These are phyloP conservation scores for Hydrangea macrophylla DNA, from an alignment of 148 eudicot genomes.

Conservation along the genomic window DNA sequence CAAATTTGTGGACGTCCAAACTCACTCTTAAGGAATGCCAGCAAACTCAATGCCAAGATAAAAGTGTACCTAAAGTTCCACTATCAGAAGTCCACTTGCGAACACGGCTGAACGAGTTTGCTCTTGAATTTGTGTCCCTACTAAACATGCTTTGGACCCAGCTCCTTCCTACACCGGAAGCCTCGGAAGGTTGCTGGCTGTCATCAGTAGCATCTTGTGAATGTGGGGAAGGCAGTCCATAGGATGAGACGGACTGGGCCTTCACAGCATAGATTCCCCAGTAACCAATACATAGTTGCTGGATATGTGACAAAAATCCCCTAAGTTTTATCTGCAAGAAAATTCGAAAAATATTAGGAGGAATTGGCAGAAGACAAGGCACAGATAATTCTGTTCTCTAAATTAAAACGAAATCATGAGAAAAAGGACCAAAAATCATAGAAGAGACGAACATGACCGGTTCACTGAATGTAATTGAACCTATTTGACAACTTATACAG, in stretches of 20 bases:
- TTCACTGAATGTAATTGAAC: background rate
- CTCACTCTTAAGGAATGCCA: no score
- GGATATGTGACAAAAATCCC: slow-evolving; percentile 45
- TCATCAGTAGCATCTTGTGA: slow-evolving; percentile 59
- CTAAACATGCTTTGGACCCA: slow-evolving; percentile 99
- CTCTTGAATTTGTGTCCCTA: slow-evolving; percentile 51
- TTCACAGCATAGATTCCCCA: slow-evolving; percentile 81
- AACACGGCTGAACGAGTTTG: slow-evolving; percentile 56
- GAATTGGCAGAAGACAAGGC: slow-evolving; percentile 7
- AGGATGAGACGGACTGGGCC: slow-evolving; percentile 46
- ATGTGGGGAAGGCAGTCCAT: slow-evolving; percentile 66
- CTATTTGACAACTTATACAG: background rate
- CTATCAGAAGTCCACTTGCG: slow-evolving; percentile 55
- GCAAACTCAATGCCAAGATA: background rate
- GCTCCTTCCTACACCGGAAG: slow-evolving; percentile 77
- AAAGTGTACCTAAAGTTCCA: slow-evolving; percentile 30
- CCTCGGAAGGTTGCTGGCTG: slow-evolving; percentile 68
- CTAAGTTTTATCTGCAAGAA: slow-evolving; percentile 48
- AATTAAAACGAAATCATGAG: background rate
- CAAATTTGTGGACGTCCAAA: no score
- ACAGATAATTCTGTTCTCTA: background rate
- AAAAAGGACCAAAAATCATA: background rate
- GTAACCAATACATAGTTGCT: slow-evolving; percentile 59
- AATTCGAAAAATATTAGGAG: slow-evolving; percentile 19
- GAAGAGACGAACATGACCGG: background rate